Evolutionary conservation across 345 rosid genomes (phyloP), one percentile per base, ranked within the genome.

Genomic region (Salix brachista): DNA sequence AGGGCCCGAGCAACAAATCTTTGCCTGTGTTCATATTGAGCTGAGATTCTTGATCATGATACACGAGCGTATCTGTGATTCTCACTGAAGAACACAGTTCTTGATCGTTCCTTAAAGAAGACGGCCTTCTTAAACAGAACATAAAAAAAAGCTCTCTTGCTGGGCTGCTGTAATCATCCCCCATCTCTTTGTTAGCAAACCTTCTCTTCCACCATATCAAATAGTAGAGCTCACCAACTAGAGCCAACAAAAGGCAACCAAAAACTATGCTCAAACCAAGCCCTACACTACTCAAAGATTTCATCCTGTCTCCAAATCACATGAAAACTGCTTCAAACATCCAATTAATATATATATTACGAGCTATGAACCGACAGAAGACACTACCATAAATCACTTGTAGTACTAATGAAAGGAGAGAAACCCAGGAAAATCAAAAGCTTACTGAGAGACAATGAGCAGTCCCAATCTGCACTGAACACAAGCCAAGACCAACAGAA

Each of bases 181-280:
- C 86, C 69, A 85, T 78, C 41, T 86, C 86, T 73, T 87, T 80
- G 75, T 70, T 82, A 58, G 84, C 77, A 46, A 86, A 30, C 80
- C 91, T 90, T 80, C 88, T 91, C 85, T 96, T 96, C 87, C 96
- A 90, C 92, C 99, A 96, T 42, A 96, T 77, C 89, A 93, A 82
- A 86, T 96, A 96, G 81, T 91, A 96, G 21, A 93, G 88, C 86
- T 93, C 99, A 37, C 87, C 97, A 17, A 91, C 74, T 30, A 96
- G 91, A 84, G 99, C 99, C 58, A 96, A 25, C 25, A 96, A 76
- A 9, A 96, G 85, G 72, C 91, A 91, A 39, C 94, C 97, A 81
- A 96, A 96, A 76, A 96, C 91, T 79, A 92, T 89, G 82, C 92
- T 93, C 82, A 96, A 80, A 50, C 94, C 99, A 84, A 96, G 96